Evolutionary conservation across 805 yeast species (phyloP), one percentile per base, ranked within the genome.

Genomic region (Candida golubevii): DNA sequence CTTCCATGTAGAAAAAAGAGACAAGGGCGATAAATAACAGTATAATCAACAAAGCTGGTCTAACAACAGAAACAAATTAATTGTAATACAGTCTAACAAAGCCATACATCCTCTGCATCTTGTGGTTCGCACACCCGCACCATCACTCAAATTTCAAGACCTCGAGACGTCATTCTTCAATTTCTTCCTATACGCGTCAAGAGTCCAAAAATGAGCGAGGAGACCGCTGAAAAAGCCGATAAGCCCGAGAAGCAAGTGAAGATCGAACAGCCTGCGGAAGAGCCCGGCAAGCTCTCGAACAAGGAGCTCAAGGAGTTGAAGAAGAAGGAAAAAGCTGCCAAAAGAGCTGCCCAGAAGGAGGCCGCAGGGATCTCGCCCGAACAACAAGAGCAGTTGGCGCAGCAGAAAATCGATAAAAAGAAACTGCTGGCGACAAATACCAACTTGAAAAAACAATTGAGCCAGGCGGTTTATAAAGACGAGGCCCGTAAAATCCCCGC

Each of bases 281-380:
- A 47, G 28, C 28, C 36, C 12, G 53, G 48, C 12, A 37, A 44
- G 35, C 71, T 83, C 36, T 66, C 86, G 8, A 87, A 87, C 53
- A 89, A 88, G 56, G 95, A 90, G 63, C 72, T 88, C 49, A 90
- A 90, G 62, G 97, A 88, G 56, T 69, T 82, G 62, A 87, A 88
- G 62, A 90, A 89, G 71, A 80, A 80, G 56, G 96, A 89, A 58
- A 90, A 91, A 67, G 93, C 93, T 11, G 95, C 93, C 33, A 87
- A 88, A 62, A 76, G 98, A 61, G 93, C 96, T 2, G 96, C 96
- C 2, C 80, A 82, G 51, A 89, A 87, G 59, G 85, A 77, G 53
- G 83, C 81, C 7, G 76, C 71, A 40, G 89, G 84, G 30, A 77
- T 80, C 36, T 45, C 74, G 54, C 66, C 71, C 49, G 65, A 72